Evolutionary conservation across 305 asterid species (phyloP).

Genomic region (Fraxinus floribunda): DNA sequence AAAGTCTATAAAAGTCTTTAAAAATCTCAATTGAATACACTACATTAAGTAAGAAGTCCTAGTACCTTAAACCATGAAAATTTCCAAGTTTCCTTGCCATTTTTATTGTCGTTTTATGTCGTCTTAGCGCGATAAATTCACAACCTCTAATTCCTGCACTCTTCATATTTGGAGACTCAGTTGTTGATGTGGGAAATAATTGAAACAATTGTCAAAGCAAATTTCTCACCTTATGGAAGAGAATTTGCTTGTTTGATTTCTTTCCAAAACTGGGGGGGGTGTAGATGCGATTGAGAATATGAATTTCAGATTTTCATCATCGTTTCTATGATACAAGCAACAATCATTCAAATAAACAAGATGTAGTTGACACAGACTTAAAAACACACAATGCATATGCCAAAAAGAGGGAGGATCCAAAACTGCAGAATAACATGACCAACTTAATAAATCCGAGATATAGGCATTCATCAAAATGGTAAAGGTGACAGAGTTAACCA

Average conservation of each 20-base stretch:
- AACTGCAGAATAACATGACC: no score
- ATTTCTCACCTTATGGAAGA: slow-evolving; percentile 84
- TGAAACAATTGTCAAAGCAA: slow-evolving; percentile 66
- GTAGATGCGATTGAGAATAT: no score
- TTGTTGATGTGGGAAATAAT: slow-evolving; percentile 78
- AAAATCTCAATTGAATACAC: no score
- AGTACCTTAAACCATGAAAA: not conserved
- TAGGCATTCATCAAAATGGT: no score
- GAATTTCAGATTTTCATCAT: no score
- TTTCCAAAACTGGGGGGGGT: no score
- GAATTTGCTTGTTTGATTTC: slow-evolving; percentile 32
- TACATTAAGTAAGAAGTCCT: not conserved
- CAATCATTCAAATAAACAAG: not conserved
- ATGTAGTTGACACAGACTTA: not conserved
- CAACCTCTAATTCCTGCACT: slow-evolving; percentile 80
- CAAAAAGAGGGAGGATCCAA: no score
- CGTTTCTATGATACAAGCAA: no score
- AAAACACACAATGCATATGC: not conserved
- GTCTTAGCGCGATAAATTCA: slow-evolving; percentile 21
- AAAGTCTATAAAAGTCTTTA: no score
- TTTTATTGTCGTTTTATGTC: slow-evolving; percentile 16
- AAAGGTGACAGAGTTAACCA: no score
- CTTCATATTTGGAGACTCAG: slow-evolving; percentile 70
- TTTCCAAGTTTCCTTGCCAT: slow-evolving; percentile 21
- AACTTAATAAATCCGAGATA: no score